phyloP scores from a whole-genome alignment of 108 stramenopile species.

The Stephanodiscus minutulus region DNA sequence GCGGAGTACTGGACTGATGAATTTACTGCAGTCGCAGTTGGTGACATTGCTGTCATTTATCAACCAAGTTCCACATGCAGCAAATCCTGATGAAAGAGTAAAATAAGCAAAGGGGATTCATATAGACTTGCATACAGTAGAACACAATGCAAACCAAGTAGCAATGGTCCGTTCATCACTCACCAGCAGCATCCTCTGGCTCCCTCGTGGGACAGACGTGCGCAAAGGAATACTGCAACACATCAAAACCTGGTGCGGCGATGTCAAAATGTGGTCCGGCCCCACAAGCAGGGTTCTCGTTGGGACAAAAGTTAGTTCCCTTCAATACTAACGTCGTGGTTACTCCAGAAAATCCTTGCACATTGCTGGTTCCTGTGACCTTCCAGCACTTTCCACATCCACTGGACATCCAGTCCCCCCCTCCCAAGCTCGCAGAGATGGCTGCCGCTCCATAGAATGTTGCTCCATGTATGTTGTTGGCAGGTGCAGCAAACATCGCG shows the following conservation, averaged over 20 bases:
- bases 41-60: neutral
- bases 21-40: conserved; percentile 3
- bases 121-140: too few species aligned
- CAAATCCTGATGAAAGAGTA: neutral
- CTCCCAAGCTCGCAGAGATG: conserved; percentile 40
- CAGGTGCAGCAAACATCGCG: conserved; percentile 55
- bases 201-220: conserved; percentile 13
- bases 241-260: conserved; percentile 58
- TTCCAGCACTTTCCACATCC: conserved; percentile 59
- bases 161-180: neutral
- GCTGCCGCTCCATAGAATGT: conserved; percentile 57
- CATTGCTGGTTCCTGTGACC: conserved; percentile 45
- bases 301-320: conserved; percentile 50
- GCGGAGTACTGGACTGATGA: conserved; percentile 4
- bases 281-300: conserved; percentile 30
- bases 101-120: neutral
- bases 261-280: conserved; percentile 52
- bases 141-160: too few species aligned
- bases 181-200: conserved; percentile 27
- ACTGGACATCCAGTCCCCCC: conserved; percentile 40
- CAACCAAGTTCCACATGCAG: conserved; percentile 9
- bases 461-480: conserved; percentile 39
- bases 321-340: conserved; percentile 48
- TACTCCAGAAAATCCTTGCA: conserved; percentile 14
- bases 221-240: conserved; percentile 24